Conservation (phyloP, 2,329 filamentous ascomycete species). For the Aplosporella prunicola region DNA sequence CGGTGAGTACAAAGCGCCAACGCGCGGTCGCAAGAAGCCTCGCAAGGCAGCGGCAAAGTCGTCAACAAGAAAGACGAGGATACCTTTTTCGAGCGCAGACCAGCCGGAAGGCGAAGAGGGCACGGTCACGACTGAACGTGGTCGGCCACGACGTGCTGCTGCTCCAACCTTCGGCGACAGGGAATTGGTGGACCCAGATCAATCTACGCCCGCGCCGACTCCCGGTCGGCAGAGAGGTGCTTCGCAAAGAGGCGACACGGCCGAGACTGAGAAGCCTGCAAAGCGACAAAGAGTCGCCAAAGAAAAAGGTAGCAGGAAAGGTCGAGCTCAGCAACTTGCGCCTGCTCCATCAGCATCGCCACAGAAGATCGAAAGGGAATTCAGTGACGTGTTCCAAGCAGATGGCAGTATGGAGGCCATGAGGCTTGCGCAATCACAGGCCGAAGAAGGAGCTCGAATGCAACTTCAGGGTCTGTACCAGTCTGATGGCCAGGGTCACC, state of each 20-base stretch:
- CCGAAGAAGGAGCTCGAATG: too few relatives aligned
- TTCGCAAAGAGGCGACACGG: constrained; percentile 4
- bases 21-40: constrained; percentile 5
- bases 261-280: constrained; percentile 21
- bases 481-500: too few relatives aligned
- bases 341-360: constrained; percentile 21
- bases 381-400: constrained; percentile 5
- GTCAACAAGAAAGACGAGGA: constrained; percentile 2
- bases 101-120: constrained; percentile 31
- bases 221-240: constrained; percentile 46
- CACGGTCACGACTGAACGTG: constrained; percentile 36
- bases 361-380: constrained; percentile 10
- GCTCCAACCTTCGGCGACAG: constrained; percentile 65
- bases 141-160: constrained; percentile 42
- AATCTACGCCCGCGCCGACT: constrained; percentile 40
- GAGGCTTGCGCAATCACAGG: background rate
- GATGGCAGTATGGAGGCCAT: background rate
- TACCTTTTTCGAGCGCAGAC: constrained; percentile 35
- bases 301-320: constrained; percentile 23
- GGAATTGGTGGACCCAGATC: constrained; percentile 51
- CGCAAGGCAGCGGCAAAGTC: constrained; percentile 3
- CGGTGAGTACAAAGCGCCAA: constrained; percentile 55
- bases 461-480: too few relatives aligned
- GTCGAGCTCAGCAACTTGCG: constrained; percentile 23
- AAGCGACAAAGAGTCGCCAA: constrained; percentile 28